phyloP scores from a whole-genome alignment of 1,284 basidiomycete genomes.

The Waitea zeae region DNA sequence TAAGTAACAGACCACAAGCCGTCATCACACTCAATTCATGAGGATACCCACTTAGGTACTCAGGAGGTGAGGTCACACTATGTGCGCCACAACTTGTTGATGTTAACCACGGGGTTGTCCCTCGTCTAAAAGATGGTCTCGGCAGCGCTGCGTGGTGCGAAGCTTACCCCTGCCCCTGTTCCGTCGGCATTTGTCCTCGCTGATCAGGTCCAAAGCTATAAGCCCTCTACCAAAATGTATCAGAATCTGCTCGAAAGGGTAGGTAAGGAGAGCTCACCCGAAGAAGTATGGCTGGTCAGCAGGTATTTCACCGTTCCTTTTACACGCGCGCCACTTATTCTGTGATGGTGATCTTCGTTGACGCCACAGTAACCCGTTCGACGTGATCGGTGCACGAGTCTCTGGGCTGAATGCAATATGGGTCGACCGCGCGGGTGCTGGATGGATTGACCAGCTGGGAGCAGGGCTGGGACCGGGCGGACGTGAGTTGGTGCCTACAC shows the following conservation, averaged over 20 bases:
- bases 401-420: slow-evolving; percentile 15
- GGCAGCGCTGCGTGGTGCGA: background rate
- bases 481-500: background rate
- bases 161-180: background rate
- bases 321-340: background rate
- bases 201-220: slow-evolving; percentile 10
- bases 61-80: background rate
- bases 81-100: background rate
- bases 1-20: slow-evolving; percentile 3
- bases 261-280: slow-evolving; percentile 7
- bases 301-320: slow-evolving; percentile 8
- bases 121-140: background rate
- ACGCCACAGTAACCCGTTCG: slow-evolving; percentile 17
- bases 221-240: slow-evolving; percentile 13
- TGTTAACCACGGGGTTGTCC: background rate
- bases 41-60: background rate
- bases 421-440: slow-evolving; percentile 13
- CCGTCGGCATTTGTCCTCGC: background rate
- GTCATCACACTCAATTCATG: background rate
- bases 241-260: slow-evolving; percentile 10
- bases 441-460: slow-evolving; percentile 14
- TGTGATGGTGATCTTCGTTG: background rate
- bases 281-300: slow-evolving; percentile 15
- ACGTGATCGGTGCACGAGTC: slow-evolving; percentile 15
- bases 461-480: background rate